Evolutionary conservation across 1,284 basidiomycete genomes (phyloP).

Genomic region (Agroathelia rolfsii): DNA sequence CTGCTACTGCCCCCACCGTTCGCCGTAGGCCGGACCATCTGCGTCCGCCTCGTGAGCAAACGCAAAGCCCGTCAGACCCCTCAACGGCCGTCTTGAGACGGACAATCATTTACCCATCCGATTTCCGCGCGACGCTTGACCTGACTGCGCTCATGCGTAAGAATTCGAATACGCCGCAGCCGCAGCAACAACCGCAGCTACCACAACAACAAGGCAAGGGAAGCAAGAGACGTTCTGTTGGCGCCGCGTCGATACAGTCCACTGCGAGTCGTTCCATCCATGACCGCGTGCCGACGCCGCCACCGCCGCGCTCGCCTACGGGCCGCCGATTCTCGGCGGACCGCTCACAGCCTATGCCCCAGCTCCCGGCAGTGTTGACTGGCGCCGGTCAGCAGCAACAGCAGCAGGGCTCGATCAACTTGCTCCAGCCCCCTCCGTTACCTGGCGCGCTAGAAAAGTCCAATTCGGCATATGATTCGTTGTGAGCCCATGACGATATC

Average conservation of each 20-base stretch:
- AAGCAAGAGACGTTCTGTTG: slow-evolving; percentile 51
- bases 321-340: slow-evolving; percentile 52
- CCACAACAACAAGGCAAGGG: no score
- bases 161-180: slow-evolving; percentile 29
- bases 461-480: slow-evolving; percentile 60
- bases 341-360: slow-evolving; percentile 61
- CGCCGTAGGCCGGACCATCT: no score
- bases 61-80: no score
- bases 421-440: slow-evolving; percentile 31
- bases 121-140: slow-evolving; percentile 42
- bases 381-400: no score
- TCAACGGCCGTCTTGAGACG: slow-evolving; percentile 59
- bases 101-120: slow-evolving; percentile 69
- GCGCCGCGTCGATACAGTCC: slow-evolving; percentile 40
- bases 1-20: slow-evolving; percentile 14
- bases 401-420: slow-evolving; percentile 38
- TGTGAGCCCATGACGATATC: slow-evolving; percentile 44
- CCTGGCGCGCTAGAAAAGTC: slow-evolving; percentile 46
- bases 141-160: slow-evolving; percentile 44
- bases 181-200: no score
- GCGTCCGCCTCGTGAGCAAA: no score
- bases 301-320: slow-evolving; percentile 51
- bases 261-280: slow-evolving; percentile 58
- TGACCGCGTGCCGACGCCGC: slow-evolving; percentile 74
- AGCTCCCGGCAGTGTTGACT: slow-evolving; percentile 44